A percentile compares a stretch with the other conserved stretches of the same genome.
These are phyloP conservation scores for Lagenaria siceraria DNA, from an alignment of 306 rosid genomes.

Conservation along the genomic window DNA sequence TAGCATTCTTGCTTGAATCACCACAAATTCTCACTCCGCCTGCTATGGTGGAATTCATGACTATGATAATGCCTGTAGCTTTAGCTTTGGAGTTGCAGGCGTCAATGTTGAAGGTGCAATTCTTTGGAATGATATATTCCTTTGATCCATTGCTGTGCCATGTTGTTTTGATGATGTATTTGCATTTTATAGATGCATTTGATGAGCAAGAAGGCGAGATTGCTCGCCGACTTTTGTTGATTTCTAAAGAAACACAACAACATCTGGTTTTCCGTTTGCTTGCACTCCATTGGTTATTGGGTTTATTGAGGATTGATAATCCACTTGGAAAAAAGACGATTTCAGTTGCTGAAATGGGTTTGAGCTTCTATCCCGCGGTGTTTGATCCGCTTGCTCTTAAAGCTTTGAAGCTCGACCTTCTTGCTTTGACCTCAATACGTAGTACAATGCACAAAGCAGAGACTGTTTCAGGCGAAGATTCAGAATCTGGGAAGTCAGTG, in stretches of 20 bases:
- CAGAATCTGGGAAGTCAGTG: constrained; percentile 19
- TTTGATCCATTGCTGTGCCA: constrained; percentile 73
- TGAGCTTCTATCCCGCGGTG: constrained; percentile 45
- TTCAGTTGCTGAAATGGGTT: constrained; percentile 25
- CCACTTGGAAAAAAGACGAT: constrained; percentile 22
- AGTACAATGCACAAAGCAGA: constrained; percentile 21
- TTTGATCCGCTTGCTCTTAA: constrained; percentile 88
- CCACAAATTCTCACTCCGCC: constrained; percentile 77
- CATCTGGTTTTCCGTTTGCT: constrained; percentile 70
- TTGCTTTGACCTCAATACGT: constrained; percentile 43
- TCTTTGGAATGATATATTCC: constrained; percentile 74
- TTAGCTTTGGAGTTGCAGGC: constrained; percentile 73
- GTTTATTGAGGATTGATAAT: constrained; percentile 36
- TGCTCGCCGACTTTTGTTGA: constrained; percentile 40
- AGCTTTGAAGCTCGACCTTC: constrained; percentile 85
- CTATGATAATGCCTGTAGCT: constrained; percentile 54
- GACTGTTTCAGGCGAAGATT: constrained; percentile 15
- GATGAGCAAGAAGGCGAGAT: constrained; percentile 75
- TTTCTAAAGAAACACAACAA: constrained; percentile 66
- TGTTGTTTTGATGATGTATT: constrained; percentile 64
- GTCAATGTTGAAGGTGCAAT: constrained; percentile 88
- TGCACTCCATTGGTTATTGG: constrained; percentile 82
- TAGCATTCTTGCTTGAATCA: constrained; percentile 78
- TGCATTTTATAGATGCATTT: constrained; percentile 56
- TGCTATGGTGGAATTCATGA: constrained; percentile 77